Percentiles rank a stretch among this genome's conserved stretches.
Conservation (phyloP, 2,329 filamentous ascomycete species). For the Shiraia bambusicola region DNA sequence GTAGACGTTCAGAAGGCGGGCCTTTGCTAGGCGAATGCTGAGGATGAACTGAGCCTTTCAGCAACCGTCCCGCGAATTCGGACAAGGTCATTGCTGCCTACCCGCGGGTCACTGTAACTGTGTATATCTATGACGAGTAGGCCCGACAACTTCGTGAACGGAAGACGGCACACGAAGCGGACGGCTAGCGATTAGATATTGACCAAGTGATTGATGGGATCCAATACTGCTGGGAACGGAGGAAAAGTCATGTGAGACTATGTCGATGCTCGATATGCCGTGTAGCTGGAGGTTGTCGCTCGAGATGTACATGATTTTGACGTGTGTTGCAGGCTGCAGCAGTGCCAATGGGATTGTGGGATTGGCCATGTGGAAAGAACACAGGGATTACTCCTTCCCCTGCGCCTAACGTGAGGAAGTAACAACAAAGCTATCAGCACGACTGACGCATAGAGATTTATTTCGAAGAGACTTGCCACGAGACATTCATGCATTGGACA, state of each 20-base stretch:
- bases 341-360: conserved; percentile 2
- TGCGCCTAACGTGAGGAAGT: too few species aligned
- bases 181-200: conserved; percentile 29
- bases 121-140: conserved; percentile 3
- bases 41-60: conserved; percentile 39
- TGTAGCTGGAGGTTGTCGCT: conserved; percentile 26
- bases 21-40: conserved; percentile 26
- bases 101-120: conserved; percentile 19
- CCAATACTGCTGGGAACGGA: conserved; percentile 38
- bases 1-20: conserved; percentile 13
- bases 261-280: conserved; percentile 43
- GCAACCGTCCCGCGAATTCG: conserved; percentile 35
- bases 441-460: too few species aligned
- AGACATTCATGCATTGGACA: too few species aligned
- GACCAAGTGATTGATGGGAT: conserved; percentile 39
- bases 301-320: conserved; percentile 25
- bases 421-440: too few species aligned
- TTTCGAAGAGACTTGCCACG: too few species aligned
- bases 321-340: conserved; percentile 1
- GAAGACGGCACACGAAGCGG: conserved; percentile 28
- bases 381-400: conserved; percentile 8
- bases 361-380: conserved; percentile 8
- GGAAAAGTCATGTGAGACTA: conserved; percentile 44
- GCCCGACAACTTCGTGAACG: conserved; percentile 18
- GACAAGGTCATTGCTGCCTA: conserved; percentile 33